Percentiles rank a stretch among this genome's conserved stretches.
These are phyloP conservation scores for Delphinella strobiligena DNA, from an alignment of 2,329 filamentous ascomycete species.

Conservation along the genomic window DNA sequence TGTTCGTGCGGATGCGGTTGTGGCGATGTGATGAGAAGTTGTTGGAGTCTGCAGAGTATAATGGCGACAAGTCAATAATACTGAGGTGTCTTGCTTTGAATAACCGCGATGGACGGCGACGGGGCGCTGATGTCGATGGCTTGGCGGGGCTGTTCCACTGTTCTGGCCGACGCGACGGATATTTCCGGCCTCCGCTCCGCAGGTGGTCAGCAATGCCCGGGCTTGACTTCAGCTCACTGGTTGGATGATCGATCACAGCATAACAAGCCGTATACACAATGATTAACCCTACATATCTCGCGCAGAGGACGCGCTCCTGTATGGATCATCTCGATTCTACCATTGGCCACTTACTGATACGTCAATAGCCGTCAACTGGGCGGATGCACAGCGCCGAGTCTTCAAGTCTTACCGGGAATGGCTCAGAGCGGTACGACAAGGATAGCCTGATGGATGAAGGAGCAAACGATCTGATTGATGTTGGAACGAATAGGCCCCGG, in stretches of 20 bases:
- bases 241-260: background rate
- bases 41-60: background rate
- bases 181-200: background rate
- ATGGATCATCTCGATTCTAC: slow-evolving; percentile 13
- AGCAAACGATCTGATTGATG: background rate
- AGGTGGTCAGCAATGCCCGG: background rate
- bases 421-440: slow-evolving; percentile 75
- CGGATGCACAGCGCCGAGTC: slow-evolving; percentile 77
- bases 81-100: background rate
- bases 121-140: background rate
- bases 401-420: slow-evolving; percentile 86
- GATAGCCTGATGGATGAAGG: slow-evolving; percentile 1
- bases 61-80: background rate
- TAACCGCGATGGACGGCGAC: background rate
- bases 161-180: too few species aligned
- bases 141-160: too few species aligned
- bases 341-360: slow-evolving; percentile 9
- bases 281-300: slow-evolving; percentile 88
- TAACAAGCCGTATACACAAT: slow-evolving; percentile 27
- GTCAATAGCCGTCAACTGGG: slow-evolving; percentile 68
- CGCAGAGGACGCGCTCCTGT: slow-evolving; percentile 42
- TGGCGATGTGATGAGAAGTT: background rate
- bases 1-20: background rate
- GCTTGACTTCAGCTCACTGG: background rate
- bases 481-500: slow-evolving; percentile 56